Percentiles rank a stretch among this genome's conserved stretches.
These are phyloP conservation scores for Wickerhamiella dianesei DNA, from an alignment of 805 yeast genomes.

Conservation along the genomic window DNA sequence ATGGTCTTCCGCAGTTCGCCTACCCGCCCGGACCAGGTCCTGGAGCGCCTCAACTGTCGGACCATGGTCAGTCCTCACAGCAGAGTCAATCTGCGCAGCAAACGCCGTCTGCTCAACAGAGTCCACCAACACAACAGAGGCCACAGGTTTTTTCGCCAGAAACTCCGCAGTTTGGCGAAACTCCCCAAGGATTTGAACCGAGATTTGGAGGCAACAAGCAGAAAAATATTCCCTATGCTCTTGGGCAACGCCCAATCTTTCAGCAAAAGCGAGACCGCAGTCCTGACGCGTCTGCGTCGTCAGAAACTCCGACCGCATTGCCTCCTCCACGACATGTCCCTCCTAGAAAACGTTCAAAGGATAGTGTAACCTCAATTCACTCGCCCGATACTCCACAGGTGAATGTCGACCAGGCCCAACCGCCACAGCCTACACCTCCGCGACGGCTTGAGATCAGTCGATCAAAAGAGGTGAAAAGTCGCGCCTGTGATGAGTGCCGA, in stretches of 20 bases:
- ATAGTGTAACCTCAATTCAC: neutral
- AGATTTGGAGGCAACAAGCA: neutral
- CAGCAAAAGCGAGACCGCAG: neutral
- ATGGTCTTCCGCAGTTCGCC: neutral
- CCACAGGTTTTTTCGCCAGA: neutral
- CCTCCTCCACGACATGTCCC: no score
- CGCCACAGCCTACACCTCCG: neutral
- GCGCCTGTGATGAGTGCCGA: conserved; percentile 78
- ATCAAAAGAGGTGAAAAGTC: conserved; percentile 19
- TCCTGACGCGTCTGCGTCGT: neutral
- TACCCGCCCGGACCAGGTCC: neutral
- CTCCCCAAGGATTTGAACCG: neutral
- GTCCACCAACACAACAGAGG: neutral
- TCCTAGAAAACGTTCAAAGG: neutral
- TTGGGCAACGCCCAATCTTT: neutral
- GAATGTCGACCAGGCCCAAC: neutral
- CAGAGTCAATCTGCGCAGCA: no score
- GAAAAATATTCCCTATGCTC: neutral
- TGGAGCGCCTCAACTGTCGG: neutral
- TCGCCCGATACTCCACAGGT: neutral
- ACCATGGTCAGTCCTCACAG: no score
- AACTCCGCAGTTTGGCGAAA: neutral
- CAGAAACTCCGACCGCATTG: no score
- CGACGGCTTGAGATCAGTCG: conserved; percentile 12
- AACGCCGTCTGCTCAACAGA: no score